Percentiles rank a stretch among this genome's conserved stretches.
phyloP scores from a whole-genome alignment of 371 early-diverging fungal species.

The Lichtheimia ornata region DNA sequence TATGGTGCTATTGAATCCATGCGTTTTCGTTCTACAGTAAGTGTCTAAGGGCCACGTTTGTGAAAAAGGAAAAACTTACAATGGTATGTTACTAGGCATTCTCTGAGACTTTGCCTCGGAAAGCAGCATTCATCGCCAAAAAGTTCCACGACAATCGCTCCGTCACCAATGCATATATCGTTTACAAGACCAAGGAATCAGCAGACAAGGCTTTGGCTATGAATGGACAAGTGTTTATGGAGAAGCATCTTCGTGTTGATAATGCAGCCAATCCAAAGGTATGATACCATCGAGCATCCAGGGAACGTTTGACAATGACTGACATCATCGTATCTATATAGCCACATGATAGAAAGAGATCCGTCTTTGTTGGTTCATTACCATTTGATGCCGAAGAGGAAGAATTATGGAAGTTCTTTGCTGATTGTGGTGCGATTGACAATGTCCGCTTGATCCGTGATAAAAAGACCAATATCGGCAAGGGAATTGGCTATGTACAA shows the following conservation, averaged over 20 bases:
- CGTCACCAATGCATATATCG: constrained; percentile 87
- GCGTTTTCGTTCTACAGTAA: constrained; percentile 86
- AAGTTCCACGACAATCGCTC: constrained; percentile 83
- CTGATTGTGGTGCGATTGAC: constrained; percentile 81
- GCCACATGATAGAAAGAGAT: constrained; percentile 76
- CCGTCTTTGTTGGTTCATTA: constrained; percentile 92
- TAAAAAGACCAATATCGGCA: constrained; percentile 87
- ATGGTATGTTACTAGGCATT: constrained; percentile 53
- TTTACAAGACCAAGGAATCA: constrained; percentile 64
- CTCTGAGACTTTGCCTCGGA: constrained; percentile 66
- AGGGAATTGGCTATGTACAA: constrained; percentile 91
- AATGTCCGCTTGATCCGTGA: constrained; percentile 89
- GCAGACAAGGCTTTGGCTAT: constrained; percentile 66
- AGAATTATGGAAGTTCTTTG: constrained; percentile 82
- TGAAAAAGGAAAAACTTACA: too few species aligned
- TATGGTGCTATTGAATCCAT: constrained; percentile 82
- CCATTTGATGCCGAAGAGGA: constrained; percentile 89
- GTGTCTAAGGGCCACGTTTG: neutral
- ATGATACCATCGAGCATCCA: neutral
- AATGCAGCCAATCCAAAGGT: constrained; percentile 57
- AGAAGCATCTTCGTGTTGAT: constrained; percentile 89
- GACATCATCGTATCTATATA: constrained; percentile 13
- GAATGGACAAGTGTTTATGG: constrained; percentile 82
- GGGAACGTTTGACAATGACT: neutral
- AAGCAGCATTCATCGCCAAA: constrained; percentile 74